phyloP scores from a whole-genome alignment of 2,329 filamentous ascomycete species.

The Pseudophaeomoniella oleicola region DNA sequence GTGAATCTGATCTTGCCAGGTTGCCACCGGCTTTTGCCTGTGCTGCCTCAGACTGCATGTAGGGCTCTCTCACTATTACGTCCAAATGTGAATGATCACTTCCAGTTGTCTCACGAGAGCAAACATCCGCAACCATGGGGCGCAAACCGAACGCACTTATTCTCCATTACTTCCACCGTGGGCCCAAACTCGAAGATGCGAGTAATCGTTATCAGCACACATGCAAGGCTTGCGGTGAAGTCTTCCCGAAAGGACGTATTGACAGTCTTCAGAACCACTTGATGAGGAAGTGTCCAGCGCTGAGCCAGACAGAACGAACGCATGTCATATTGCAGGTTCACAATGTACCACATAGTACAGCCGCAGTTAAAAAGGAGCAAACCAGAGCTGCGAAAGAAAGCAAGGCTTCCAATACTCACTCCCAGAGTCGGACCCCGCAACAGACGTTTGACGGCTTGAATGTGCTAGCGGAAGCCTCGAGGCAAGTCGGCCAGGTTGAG shows the following conservation, averaged over 20 bases:
- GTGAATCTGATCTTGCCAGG: too few species aligned
- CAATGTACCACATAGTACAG: constrained; percentile 45
- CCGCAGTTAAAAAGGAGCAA: constrained; percentile 15
- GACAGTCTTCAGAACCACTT: constrained; percentile 72
- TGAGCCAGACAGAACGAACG: constrained; percentile 60
- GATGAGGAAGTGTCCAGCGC: constrained; percentile 72
- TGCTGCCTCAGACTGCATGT: too few species aligned
- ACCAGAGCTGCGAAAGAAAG: constrained; percentile 22
- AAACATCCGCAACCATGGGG: constrained; percentile 53
- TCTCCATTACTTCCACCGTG: constrained; percentile 75
- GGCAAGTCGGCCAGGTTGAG: constrained; percentile 50
- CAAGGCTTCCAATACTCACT: constrained; percentile 24
- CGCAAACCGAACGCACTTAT: constrained; percentile 74
- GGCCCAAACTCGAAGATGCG: constrained; percentile 71
- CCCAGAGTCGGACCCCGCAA: constrained; percentile 22
- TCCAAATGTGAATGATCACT: too few species aligned
- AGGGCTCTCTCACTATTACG: too few species aligned
- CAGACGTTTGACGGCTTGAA: constrained; percentile 68
- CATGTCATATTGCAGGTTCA: constrained; percentile 60
- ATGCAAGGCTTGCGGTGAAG: constrained; percentile 75
- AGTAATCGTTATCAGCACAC: constrained; percentile 88
- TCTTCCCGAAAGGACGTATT: constrained; percentile 78
- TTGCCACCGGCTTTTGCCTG: too few species aligned
- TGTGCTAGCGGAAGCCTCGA: constrained; percentile 75
- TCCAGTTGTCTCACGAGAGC: too few species aligned